phyloP scores from a whole-genome alignment of 257 asterid genomes.

The Gentiana straminea region DNA sequence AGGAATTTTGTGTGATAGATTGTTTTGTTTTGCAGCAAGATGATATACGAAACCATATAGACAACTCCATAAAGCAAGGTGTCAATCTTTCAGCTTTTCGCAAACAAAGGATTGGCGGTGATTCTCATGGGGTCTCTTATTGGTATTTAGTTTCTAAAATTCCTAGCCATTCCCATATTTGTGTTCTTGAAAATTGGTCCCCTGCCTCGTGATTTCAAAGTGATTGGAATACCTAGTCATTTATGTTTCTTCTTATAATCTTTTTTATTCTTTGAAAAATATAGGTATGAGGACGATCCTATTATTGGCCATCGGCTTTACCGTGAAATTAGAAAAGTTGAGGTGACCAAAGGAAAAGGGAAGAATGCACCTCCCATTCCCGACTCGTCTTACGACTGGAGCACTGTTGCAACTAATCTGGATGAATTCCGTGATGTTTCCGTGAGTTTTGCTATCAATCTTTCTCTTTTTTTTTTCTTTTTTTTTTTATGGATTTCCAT shows the following conservation, averaged over 20 bases:
- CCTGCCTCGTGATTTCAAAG: background rate
- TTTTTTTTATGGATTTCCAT: too few species aligned
- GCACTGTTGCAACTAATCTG: constrained; percentile 82
- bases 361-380: constrained; percentile 61
- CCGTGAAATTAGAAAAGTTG: constrained; percentile 79
- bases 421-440: constrained; percentile 84
- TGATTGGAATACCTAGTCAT: too few species aligned
- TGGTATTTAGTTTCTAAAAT: constrained; percentile 55
- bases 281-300: constrained; percentile 94
- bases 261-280: constrained; percentile 1
- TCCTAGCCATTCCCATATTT: background rate
- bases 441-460: constrained; percentile 65
- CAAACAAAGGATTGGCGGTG: constrained; percentile 87
- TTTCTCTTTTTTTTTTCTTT: background rate
- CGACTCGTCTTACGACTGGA: constrained; percentile 84
- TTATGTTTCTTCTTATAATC: background rate
- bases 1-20: constrained; percentile 8
- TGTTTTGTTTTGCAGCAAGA: constrained; percentile 82
- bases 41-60: constrained; percentile 77
- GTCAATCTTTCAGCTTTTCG: constrained; percentile 58
- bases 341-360: constrained; percentile 89
- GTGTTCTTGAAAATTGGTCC: background rate
- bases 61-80: constrained; percentile 70
- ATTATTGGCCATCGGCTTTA: constrained; percentile 82
- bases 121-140: constrained; percentile 87